phyloP scores from a whole-genome alignment of 768 basidiomycete species.

The Russula sp. region DNA sequence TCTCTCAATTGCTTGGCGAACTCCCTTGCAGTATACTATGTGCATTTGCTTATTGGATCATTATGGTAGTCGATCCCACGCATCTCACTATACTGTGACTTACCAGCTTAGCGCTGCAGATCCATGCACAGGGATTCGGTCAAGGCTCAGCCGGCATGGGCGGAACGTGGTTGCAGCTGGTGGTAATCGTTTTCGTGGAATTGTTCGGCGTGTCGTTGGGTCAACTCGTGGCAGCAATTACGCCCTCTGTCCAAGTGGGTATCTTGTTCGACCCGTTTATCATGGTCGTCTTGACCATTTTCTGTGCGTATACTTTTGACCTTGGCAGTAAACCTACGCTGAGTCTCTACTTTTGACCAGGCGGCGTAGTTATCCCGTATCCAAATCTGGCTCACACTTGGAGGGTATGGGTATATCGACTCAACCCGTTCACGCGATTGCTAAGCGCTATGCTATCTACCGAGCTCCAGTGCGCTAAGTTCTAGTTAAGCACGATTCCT shows the following conservation, averaged over 20 bases:
- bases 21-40: slow-evolving; percentile 70
- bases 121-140: slow-evolving; percentile 63
- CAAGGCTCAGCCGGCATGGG: slow-evolving; percentile 51
- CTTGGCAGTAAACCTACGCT: background rate
- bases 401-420: slow-evolving; percentile 71
- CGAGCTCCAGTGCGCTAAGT: slow-evolving; percentile 53
- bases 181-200: slow-evolving; percentile 66
- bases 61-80: slow-evolving; percentile 42
- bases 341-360: background rate
- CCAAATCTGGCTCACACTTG: slow-evolving; percentile 59
- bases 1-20: slow-evolving; percentile 76
- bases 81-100: too few relatives aligned
- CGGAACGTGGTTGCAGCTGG: slow-evolving; percentile 65
- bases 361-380: slow-evolving; percentile 69
- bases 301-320: slow-evolving; percentile 37
- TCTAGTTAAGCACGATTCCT: background rate
- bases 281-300: slow-evolving; percentile 52
- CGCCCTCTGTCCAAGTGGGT: slow-evolving; percentile 67
- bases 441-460: slow-evolving; percentile 69
- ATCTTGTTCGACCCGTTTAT: slow-evolving; percentile 78
- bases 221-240: slow-evolving; percentile 65
- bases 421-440: slow-evolving; percentile 63
- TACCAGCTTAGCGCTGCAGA: slow-evolving; percentile 19
- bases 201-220: slow-evolving; percentile 66
- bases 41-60: slow-evolving; percentile 64